Percentiles rank a stretch among this genome's conserved stretches.
These are phyloP conservation scores for Nissolia schottii DNA, from an alignment of 306 rosid species.

Conservation along the genomic window DNA sequence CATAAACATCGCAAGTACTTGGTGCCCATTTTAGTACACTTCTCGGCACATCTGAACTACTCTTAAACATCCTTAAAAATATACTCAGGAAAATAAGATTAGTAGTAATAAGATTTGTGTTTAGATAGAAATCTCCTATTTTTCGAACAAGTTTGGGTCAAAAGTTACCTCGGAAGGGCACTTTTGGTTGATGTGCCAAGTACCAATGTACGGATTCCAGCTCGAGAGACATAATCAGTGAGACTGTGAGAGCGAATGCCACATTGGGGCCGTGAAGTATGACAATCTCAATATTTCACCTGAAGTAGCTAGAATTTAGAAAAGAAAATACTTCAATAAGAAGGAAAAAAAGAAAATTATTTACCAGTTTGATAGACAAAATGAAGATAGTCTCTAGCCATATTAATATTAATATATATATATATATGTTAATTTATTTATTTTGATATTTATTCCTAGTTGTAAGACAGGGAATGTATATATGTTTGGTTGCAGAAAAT, in stretches of 20 bases:
- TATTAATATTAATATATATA: too few species aligned
- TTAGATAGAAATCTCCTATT: too few species aligned
- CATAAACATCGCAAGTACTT: slow-evolving; percentile 27
- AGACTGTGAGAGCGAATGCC: slow-evolving; percentile 27
- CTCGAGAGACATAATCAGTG: slow-evolving; percentile 19
- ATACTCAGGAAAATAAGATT: background rate
- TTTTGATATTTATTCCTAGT: too few species aligned
- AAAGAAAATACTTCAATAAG: background rate
- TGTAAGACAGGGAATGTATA: too few species aligned
- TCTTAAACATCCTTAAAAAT: slow-evolving; percentile 34
- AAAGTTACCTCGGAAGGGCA: slow-evolving; percentile 24
- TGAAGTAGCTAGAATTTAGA: background rate
- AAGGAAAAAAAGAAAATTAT: background rate
- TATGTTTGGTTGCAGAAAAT: too few species aligned
- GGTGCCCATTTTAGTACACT: slow-evolving; percentile 35
- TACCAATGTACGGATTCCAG: slow-evolving; percentile 21
- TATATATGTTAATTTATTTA: too few species aligned
- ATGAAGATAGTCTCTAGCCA: too few species aligned
- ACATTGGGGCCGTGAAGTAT: slow-evolving; percentile 32
- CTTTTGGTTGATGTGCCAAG: slow-evolving; percentile 34
- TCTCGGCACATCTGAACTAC: slow-evolving; percentile 18
- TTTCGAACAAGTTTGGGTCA: background rate
- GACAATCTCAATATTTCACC: slow-evolving; percentile 35
- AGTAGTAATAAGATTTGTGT: too few species aligned
- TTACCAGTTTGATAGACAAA: too few species aligned